Evolutionary conservation across 805 yeast genomes (phyloP).

Genomic region (Metschnikowia baotianmanensis): DNA sequence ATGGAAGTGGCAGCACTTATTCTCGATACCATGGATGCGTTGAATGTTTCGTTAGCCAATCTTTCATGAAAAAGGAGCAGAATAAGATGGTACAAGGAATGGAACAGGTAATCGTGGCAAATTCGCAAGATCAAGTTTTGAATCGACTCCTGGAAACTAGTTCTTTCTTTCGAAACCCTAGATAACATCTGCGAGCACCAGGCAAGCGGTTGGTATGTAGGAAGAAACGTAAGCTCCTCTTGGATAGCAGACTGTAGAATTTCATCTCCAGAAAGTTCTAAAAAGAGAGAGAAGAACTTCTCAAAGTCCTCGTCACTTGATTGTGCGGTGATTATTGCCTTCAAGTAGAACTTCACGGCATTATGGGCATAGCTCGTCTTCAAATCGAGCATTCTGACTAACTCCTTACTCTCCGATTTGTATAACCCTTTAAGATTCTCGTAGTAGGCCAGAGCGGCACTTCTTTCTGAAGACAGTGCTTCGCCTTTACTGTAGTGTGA

Average conservation of each 20-base stretch:
- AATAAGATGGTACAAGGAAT: constrained; percentile 60
- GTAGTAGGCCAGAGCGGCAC: constrained; percentile 51
- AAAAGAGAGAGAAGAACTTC: constrained; percentile 81
- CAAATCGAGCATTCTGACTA: constrained; percentile 36
- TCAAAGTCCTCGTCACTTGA: constrained; percentile 56
- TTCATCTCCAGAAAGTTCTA: constrained; percentile 52
- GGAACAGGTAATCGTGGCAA: constrained; percentile 65
- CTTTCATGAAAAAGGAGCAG: constrained; percentile 51
- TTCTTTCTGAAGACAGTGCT: constrained; percentile 46
- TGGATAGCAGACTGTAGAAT: constrained; percentile 44
- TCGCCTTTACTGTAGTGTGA: constrained; percentile 39
- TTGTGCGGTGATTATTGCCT: constrained; percentile 46
- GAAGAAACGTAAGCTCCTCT: constrained; percentile 40
- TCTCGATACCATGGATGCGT: constrained; percentile 43
- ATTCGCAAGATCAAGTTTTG: constrained; percentile 46
- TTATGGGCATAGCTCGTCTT: constrained; percentile 45
- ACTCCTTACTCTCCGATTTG: constrained; percentile 48
- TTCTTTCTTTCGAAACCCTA: constrained; percentile 49
- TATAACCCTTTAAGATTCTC: constrained; percentile 48
- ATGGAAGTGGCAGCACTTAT: constrained; percentile 50
- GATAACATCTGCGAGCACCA: constrained; percentile 87
- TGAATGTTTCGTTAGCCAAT: constrained; percentile 25
- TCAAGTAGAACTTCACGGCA: constrained; percentile 60
- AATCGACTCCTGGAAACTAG: constrained; percentile 56
- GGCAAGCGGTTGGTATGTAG: constrained; percentile 62